Evolutionary conservation across 768 basidiomycete species (phyloP), one percentile per base, ranked within the genome.

Genomic region (Podaxis rugospora): DNA sequence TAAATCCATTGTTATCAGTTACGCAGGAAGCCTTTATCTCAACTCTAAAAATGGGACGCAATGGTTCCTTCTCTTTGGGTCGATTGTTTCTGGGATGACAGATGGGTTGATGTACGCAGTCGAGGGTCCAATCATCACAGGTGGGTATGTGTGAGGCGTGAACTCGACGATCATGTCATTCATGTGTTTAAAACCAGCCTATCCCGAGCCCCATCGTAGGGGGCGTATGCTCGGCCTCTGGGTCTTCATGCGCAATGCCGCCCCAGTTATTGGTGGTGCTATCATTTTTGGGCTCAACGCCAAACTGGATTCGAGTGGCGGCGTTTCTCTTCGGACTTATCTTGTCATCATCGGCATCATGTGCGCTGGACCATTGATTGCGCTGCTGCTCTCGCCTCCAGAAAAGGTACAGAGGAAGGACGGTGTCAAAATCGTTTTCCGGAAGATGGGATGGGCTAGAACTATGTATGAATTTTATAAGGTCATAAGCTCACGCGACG

Each of bases 31-130:
- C 50, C 64, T 72, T 16, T 73, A 73, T 47, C 63, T 73, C 42
- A 73, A 73, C 57, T 72, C 71, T 7, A 72, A 73, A 59, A 72
- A 70, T 61, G 72, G 72, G 18, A 71, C 69, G 5, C 72, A 73
- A 53, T 73, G 72, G 72, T 73, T 73, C 62, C 66, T 73, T 62
- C 72, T 73, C 71, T 64, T 73, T 6, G 71, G 71, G 16, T 72
- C 71, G 23, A 72, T 73, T 44, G 59, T 70, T 25, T 72, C 71
- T 25, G 72, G 72, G 25, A 64, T 62, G 40, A 73, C 72, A 1
- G 71, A 72, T 55, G 72, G 72, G 1, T 46, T 73, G 4, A 73
- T 73, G 72, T 72, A 73, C 49, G 63, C 70, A 6, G 69, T 72
- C 6, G 70, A 74, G 59, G 72, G 72, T 1, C 72, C 72, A 7